Evolutionary conservation across 495 filamentous ascomycete species (phyloP), one percentile per base, ranked within the genome.

Genomic region (Staphylotrichum longicolle): DNA sequence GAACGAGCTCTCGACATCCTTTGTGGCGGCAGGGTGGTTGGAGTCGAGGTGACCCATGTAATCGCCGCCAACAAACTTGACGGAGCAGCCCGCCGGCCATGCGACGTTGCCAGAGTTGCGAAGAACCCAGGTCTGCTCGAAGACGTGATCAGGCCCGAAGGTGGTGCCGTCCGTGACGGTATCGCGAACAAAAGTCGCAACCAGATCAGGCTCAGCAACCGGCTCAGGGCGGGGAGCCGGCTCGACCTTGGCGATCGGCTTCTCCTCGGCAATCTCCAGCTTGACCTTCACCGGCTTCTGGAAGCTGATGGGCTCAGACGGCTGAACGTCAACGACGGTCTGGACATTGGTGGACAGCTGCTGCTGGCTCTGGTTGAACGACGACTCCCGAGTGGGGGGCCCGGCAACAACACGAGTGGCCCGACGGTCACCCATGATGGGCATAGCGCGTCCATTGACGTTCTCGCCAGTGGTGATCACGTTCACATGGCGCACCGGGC

Each of bases 101-200:
- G 85, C 68, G 34, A 73, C 69, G 2, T 83, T 86, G 30, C 94
- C 94, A 10, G 85, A 88, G 70, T 98, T 98, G 71, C 86, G 86
- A 40, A 99, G 81, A 45, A 90, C 88, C 95, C 95, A 99, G 4
- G 88, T 90, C 71, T 99, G 93, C 55, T 88, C 82, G 74, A 99
- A 97, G 42, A 85, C 80, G 34, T 83, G 75, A 68, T 86, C 85
- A 3, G 89, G 85, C 40, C 79, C 70, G 46, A 94, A 68, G 53
- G 81, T 68, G n/a, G 90, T 86, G 47, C 91, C 91, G 72, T 99
- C 94, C 3, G 81, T 64, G 60, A 97, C 78, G 5, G 82, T 84
- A 67, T 99, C 95, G 57, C 84, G 80, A 57, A 93, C 75, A 70
- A 90, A 99, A 66, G 86, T 79, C 51, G 93, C 93, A 62, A 86